phyloP scores from a whole-genome alignment of 805 yeast genomes.

The Cyberlindnera saturnus region DNA sequence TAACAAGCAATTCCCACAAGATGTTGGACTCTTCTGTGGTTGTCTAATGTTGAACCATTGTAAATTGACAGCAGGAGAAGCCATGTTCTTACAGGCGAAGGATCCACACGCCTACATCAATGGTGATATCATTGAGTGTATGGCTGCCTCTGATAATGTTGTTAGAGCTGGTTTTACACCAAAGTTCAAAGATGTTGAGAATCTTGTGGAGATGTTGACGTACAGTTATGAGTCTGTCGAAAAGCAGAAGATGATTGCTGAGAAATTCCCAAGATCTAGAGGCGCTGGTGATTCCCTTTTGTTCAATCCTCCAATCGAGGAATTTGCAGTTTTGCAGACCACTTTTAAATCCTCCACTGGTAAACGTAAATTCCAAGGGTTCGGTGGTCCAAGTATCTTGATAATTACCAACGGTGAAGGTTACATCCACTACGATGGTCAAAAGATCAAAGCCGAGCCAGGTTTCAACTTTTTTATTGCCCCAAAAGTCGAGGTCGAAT shows the following conservation, averaged over 20 bases:
- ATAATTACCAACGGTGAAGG: constrained; percentile 84
- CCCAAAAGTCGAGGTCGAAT: constrained; percentile 61
- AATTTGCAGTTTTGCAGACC: constrained; percentile 89
- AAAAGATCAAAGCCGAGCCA: constrained; percentile 44
- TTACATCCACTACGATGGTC: constrained; percentile 35
- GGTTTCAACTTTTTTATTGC: constrained; percentile 86
- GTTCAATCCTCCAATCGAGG: constrained; percentile 95
- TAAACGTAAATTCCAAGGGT: constrained; percentile 48
- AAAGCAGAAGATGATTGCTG: constrained; percentile 84
- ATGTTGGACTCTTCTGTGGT: constrained; percentile 94
- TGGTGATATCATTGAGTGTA: constrained; percentile 98
- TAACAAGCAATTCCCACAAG: constrained; percentile 85
- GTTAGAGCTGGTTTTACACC: constrained; percentile 99
- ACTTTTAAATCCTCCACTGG: constrained; percentile 47
- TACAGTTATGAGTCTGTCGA: constrained; percentile 84
- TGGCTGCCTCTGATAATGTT: constrained; percentile 99
- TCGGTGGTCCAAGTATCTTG: constrained; percentile 84
- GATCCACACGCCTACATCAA: constrained; percentile 97
- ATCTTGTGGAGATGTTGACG: constrained; percentile 85
- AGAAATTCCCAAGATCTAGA: constrained; percentile 39
- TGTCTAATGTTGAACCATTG: constrained; percentile 89
- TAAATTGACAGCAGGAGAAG: constrained; percentile 79
- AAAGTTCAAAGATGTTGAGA: constrained; percentile 91
- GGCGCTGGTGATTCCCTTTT: constrained; percentile 65
- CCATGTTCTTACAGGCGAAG: constrained; percentile 92